Percentiles rank a stretch among this genome's conserved stretches.
phyloP scores from a whole-genome alignment of 306 rosid species.

The Dalbergia oliveri region DNA sequence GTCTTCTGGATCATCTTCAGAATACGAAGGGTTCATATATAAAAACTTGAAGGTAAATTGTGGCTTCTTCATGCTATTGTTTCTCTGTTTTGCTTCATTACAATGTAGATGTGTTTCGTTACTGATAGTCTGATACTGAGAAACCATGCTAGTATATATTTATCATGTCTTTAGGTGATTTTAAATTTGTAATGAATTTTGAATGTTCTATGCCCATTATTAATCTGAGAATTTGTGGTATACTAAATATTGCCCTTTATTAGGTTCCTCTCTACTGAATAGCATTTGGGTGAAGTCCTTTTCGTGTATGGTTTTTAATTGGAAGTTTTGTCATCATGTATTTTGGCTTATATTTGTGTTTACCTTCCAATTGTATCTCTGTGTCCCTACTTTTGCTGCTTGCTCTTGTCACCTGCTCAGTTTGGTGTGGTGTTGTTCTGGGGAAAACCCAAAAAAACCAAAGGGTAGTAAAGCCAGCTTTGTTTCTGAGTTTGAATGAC shows the following conservation, averaged over 20 bases:
- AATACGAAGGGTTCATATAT: slow-evolving; percentile 78
- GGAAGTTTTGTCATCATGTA: slow-evolving; percentile 21
- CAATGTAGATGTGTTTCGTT: no score
- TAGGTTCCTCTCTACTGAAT: background rate
- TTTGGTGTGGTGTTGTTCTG: background rate
- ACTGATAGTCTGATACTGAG: background rate
- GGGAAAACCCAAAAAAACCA: background rate
- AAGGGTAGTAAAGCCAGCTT: background rate
- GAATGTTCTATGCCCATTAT: background rate
- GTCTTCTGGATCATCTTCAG: slow-evolving; percentile 95
- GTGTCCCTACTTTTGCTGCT: background rate
- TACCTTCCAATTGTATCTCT: background rate
- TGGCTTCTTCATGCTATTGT: background rate
- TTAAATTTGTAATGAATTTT: background rate
- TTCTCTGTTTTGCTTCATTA: background rate
- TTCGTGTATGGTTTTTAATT: background rate
- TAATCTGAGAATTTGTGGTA: background rate
- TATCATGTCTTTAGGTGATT: slow-evolving; percentile 15
- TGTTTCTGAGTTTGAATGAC: background rate
- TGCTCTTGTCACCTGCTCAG: slow-evolving; percentile 2
- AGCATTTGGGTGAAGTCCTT: background rate
- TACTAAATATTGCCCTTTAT: background rate
- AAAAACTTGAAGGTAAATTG: slow-evolving; percentile 75
- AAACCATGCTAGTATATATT: background rate
- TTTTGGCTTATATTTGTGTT: slow-evolving; percentile 30